Conservation (phyloP, 192 early-diverging fungal species). For the Phlyctochytrium arcticum region DNA sequence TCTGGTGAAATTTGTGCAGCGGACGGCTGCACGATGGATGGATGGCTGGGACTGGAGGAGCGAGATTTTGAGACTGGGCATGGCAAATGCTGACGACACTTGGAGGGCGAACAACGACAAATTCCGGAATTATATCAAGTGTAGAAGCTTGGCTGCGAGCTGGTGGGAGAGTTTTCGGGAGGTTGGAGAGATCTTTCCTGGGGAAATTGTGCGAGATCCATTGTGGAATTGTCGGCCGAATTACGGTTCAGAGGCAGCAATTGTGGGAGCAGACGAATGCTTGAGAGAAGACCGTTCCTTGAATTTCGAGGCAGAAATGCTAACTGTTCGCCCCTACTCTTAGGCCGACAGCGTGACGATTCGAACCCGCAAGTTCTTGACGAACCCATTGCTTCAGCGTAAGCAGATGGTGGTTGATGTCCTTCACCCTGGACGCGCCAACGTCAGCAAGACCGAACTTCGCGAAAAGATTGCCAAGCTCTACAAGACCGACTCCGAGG, state of each 20-base stretch:
- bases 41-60: not conserved
- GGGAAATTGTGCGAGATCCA: too few species aligned
- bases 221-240: not conserved
- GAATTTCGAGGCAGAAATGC: not conserved
- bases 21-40: too few species aligned
- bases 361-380: conserved; percentile 98
- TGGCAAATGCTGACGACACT: not conserved
- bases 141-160: not conserved
- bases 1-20: too few species aligned
- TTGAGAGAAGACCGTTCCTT: not conserved
- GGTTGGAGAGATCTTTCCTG: not conserved
- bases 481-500: conserved; percentile 88
- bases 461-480: conserved; percentile 91
- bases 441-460: conserved; percentile 88
- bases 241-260: not conserved
- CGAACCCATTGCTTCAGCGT: conserved; percentile 95
- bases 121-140: not conserved
- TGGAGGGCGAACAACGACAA: not conserved
- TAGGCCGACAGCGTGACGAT: conserved; percentile 73
- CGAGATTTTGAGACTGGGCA: not conserved
- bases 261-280: not conserved
- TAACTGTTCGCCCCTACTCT: not conserved
- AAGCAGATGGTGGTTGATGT: conserved; percentile 98
- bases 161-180: not conserved
- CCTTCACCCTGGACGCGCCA: conserved; percentile 89